phyloP scores from a whole-genome alignment of 441 rosid genomes.

The Euphorbia corollata region DNA sequence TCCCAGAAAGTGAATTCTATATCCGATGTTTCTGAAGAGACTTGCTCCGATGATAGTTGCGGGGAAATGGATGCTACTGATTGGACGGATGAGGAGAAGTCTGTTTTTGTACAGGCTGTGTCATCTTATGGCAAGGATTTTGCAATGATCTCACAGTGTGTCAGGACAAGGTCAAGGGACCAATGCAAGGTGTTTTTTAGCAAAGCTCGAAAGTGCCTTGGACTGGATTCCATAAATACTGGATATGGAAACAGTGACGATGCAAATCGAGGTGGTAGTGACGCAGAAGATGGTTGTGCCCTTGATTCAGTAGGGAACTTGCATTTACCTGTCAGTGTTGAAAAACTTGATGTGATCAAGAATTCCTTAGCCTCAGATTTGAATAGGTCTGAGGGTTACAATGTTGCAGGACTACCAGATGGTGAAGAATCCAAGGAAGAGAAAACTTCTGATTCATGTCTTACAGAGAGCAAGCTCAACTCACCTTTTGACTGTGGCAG shows the following conservation, averaged over 20 bases:
- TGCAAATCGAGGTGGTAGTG: conserved; percentile 65
- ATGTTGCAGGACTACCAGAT: conserved; percentile 23
- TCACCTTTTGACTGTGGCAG: conserved; percentile 23
- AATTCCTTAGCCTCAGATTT: conserved; percentile 32
- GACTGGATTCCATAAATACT: conserved; percentile 61
- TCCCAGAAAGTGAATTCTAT: conserved; percentile 42
- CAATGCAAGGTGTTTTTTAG: conserved; percentile 88
- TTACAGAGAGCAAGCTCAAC: conserved; percentile 21
- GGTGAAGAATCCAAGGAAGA: conserved; percentile 26
- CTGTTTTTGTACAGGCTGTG: conserved; percentile 60
- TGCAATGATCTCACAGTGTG: conserved; percentile 48
- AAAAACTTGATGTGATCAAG: conserved; percentile 28
- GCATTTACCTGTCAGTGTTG: conserved; percentile 25
- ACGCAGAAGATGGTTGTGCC: conserved; percentile 53
- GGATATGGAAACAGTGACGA: conserved; percentile 49
- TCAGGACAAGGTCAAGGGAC: conserved; percentile 67
- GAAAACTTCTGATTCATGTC: conserved; percentile 29
- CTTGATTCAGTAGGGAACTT: conserved; percentile 43
- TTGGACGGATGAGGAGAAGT: conserved; percentile 94
- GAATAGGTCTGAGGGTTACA: conserved; percentile 33
- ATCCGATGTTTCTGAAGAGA: conserved; percentile 69
- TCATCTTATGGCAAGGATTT: conserved; percentile 83
- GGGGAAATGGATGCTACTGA: conserved; percentile 71
- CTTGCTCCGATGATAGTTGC: conserved; percentile 88
- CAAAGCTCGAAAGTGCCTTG: conserved; percentile 91